Evolutionary conservation across 495 filamentous ascomycete genomes (phyloP).

Genomic region (Arthonia radiata): DNA sequence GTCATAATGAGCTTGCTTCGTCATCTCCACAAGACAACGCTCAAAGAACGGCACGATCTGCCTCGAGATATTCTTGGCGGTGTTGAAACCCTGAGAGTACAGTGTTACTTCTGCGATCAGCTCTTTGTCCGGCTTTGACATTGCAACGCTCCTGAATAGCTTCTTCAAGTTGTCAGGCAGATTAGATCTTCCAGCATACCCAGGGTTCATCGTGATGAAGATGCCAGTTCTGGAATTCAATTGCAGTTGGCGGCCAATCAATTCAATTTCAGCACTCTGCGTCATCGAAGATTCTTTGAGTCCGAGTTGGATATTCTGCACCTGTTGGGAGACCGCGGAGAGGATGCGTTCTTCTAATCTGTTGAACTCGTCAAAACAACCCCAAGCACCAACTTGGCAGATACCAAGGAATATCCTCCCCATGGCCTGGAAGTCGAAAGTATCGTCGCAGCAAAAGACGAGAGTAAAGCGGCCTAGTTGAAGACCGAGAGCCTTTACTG

Average conservation of each 20-base stretch:
- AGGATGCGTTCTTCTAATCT: constrained; percentile 89
- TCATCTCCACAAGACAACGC: constrained; percentile 49
- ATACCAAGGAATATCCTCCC: constrained; percentile 97
- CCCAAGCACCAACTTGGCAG: constrained; percentile 97
- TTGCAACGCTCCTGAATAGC: constrained; percentile 92
- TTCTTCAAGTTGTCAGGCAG: constrained; percentile 98
- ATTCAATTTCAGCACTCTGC: constrained; percentile 64
- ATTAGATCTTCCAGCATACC: constrained; percentile 93
- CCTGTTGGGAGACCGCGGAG: constrained; percentile 92
- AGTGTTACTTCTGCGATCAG: constrained; percentile 99
- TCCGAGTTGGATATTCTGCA: constrained; percentile 95
- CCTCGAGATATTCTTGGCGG: constrained; percentile 76
- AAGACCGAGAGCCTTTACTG: constrained; percentile 88
- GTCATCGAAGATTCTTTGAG: constrained; percentile 58
- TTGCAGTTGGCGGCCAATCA: constrained; percentile 65
- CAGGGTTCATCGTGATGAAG: constrained; percentile 99
- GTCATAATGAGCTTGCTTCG: constrained; percentile 96
- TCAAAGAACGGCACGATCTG: constrained; percentile 97
- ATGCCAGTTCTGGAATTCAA: constrained; percentile 89
- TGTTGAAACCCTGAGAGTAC: constrained; percentile 94
- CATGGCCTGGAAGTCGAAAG: constrained; percentile 99
- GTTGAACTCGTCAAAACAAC: constrained; percentile 99
- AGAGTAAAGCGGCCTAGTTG: constrained; percentile 93
- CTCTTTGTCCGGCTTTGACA: constrained; percentile 99
- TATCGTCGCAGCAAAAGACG: constrained; percentile 97